Conservation (phyloP, 73 alveolate genomes). For the Paramecium pentaurelia region DNA sequence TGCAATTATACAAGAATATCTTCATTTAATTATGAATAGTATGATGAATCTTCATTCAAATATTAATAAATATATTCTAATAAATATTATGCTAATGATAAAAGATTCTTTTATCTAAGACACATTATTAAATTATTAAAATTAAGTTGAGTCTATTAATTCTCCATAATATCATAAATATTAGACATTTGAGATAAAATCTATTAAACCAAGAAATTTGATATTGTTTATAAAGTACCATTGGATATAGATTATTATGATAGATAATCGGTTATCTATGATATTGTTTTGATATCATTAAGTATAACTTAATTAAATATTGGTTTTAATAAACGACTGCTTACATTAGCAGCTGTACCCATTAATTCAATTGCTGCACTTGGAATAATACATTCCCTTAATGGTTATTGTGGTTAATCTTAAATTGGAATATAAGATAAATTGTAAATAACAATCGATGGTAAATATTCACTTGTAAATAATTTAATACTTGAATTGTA, state of each 20-base stretch:
- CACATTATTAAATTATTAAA: background rate
- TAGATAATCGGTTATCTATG: background rate
- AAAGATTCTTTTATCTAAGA: background rate
- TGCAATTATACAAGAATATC: background rate
- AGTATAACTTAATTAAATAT: background rate
- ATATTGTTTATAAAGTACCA: background rate
- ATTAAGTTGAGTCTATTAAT: background rate
- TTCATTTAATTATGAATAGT: background rate
- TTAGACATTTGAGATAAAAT: background rate
- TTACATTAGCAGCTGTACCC: slow-evolving; percentile 46
- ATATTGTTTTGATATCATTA: background rate
- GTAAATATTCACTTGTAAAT: slow-evolving; percentile 9
- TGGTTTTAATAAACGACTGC: slow-evolving; percentile 2
- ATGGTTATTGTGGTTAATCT: slow-evolving; percentile 4
- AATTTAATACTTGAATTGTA: background rate
- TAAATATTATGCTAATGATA: background rate
- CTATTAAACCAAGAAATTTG: background rate
- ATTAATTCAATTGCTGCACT: slow-evolving; percentile 45
- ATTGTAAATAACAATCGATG: slow-evolving; percentile 13
- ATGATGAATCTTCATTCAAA: background rate
- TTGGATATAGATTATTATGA: background rate
- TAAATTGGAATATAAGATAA: background rate
- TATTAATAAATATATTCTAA: background rate
- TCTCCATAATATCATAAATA: background rate
- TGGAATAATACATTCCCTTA: slow-evolving; percentile 42